Evolutionary conservation across 208 protist genomes (phyloP).

Genomic region (Acanthamoeba royreba): DNA sequence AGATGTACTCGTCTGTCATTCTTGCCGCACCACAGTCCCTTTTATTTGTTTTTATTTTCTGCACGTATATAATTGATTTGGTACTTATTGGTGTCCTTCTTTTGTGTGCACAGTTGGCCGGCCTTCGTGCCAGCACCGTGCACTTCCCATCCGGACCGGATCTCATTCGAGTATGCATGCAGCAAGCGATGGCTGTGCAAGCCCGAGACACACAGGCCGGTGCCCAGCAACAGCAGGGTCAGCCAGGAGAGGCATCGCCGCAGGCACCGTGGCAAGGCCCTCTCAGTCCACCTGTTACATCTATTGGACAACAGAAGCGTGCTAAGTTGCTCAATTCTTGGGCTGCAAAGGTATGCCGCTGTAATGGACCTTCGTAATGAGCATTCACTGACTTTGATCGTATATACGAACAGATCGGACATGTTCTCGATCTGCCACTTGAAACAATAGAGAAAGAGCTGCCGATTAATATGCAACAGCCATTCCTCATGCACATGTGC

Average conservation of each 20-base stretch:
- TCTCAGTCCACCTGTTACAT: neutral
- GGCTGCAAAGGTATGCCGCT: neutral
- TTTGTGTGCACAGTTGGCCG: neutral
- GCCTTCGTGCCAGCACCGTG: neutral
- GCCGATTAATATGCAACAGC: conserved; percentile 2
- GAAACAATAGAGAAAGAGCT: conserved; percentile 10
- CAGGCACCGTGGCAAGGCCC: neutral
- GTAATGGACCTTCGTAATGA: too few relatives aligned
- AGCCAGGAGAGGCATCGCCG: neutral
- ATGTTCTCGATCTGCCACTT: neutral
- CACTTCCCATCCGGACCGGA: neutral
- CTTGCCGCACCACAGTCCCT: too few relatives aligned
- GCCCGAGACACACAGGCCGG: neutral
- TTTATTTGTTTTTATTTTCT: too few relatives aligned
- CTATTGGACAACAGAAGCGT: neutral
- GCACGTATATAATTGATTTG: too few relatives aligned
- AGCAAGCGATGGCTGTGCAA: neutral
- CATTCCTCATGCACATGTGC: neutral
- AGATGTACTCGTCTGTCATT: too few relatives aligned
- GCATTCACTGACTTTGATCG: neutral
- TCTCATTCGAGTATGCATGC: neutral
- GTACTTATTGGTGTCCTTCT: too few relatives aligned
- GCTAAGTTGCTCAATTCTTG: neutral
- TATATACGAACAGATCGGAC: too few relatives aligned
- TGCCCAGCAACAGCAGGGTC: neutral